phyloP scores from a whole-genome alignment of 1,284 basidiomycete species.

The Melampsora larici-populina region DNA sequence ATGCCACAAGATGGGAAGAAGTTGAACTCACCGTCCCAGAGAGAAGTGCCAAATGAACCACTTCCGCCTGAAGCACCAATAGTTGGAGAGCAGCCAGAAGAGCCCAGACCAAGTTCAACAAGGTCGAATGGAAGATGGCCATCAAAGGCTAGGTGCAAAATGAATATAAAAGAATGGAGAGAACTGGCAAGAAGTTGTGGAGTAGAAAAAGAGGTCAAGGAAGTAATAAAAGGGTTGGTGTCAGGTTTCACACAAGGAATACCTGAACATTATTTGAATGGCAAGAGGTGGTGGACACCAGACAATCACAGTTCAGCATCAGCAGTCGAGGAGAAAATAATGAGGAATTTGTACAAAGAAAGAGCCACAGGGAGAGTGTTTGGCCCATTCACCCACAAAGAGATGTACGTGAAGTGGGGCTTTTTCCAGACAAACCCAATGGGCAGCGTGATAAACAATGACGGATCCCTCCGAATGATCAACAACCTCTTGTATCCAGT shows the following conservation, averaged over 20 bases:
- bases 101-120: no score
- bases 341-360: no score
- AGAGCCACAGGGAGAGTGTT: background rate
- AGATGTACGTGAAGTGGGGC: background rate
- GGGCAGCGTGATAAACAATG: no score
- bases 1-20: no score
- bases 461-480: background rate
- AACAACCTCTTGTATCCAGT: background rate
- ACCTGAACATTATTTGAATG: background rate
- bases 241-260: constrained; percentile 9
- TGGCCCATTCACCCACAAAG: constrained; percentile 1
- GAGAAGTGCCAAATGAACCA: no score
- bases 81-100: no score
- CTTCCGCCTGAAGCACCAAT: no score
- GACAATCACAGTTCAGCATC: no score
- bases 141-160: background rate
- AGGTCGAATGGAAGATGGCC: no score
- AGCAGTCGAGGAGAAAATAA: no score
- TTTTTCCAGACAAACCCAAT: constrained; percentile 17
- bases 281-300: no score
- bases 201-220: background rate
- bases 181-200: background rate
- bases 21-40: no score
- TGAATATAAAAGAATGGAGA: constrained; percentile 5
- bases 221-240: background rate